These are phyloP conservation scores for Choiromyces venosus DNA, from an alignment of 495 filamentous ascomycete species.

Conservation along the genomic window DNA sequence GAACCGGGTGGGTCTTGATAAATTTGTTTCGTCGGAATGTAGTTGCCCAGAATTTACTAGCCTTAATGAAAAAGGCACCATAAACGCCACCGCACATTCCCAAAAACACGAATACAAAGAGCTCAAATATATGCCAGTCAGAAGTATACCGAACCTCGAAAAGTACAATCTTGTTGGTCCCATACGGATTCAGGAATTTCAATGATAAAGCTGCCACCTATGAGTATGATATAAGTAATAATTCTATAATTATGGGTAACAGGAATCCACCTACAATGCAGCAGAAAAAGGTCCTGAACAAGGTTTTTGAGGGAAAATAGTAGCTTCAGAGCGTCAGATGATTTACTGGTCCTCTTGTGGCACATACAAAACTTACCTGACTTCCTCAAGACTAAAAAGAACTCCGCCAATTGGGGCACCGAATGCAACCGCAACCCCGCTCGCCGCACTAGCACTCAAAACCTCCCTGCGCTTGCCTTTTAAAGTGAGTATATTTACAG, in stretches of 20 bases:
- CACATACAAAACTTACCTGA: constrained; percentile 49
- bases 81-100: constrained; percentile 77
- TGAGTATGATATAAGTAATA: constrained; percentile 15
- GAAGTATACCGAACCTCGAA: constrained; percentile 89
- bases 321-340: constrained; percentile 52
- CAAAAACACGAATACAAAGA: constrained; percentile 74
- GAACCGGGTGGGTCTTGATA: constrained; percentile 76
- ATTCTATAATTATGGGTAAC: neutral
- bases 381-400: constrained; percentile 89
- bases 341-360: constrained; percentile 3
- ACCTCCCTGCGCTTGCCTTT: constrained; percentile 71
- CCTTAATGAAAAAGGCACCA: constrained; percentile 95
- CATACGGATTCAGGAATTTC: constrained; percentile 93
- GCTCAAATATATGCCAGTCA: constrained; percentile 93
- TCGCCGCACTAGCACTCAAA: constrained; percentile 83
- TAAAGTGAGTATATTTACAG: constrained; percentile 22
- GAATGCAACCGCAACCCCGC: constrained; percentile 91
- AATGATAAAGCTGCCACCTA: constrained; percentile 72
- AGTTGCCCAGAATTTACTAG: constrained; percentile 77
- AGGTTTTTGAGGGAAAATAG: constrained; percentile 96
- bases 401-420: constrained; percentile 90
- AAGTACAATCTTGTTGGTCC: constrained; percentile 90
- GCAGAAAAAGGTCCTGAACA: constrained; percentile 97
- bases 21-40: constrained; percentile 74
- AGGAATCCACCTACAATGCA: constrained; percentile 60